Percentiles rank a stretch among this genome's conserved stretches.
phyloP scores from a whole-genome alignment of 495 filamentous ascomycete species.

The Aspergillus indologenus region DNA sequence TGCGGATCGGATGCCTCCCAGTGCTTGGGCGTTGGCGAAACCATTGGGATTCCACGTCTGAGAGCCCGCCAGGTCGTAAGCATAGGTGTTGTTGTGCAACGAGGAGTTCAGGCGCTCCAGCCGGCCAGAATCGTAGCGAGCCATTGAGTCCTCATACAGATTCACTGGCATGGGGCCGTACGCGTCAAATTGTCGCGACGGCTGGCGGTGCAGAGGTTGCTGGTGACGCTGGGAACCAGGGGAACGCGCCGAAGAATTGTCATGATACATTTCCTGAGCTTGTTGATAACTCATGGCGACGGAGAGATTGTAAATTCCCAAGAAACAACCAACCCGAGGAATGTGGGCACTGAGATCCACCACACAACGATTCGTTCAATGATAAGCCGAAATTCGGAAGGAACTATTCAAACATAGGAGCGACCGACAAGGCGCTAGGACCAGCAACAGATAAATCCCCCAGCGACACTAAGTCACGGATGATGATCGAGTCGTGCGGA shows the following conservation, averaged over 20 bases:
- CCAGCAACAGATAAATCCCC: constrained; percentile 8
- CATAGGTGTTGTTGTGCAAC: constrained; percentile 50
- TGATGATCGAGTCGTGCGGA: not conserved
- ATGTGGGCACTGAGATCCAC: constrained; percentile 45
- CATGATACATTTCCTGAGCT: constrained; percentile 61
- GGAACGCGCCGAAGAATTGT: constrained; percentile 55
- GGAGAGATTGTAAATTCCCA: constrained; percentile 26
- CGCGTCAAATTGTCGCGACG: constrained; percentile 66
- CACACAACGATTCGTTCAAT: constrained; percentile 40
- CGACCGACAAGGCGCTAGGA: constrained; percentile 23
- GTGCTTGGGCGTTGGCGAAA: constrained; percentile 49
- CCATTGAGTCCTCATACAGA: constrained; percentile 62
- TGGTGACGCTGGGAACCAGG: constrained; percentile 61
- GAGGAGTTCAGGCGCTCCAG: constrained; percentile 59
- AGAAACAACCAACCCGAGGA: constrained; percentile 32
- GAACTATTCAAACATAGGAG: constrained; percentile 38
- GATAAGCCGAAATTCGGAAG: constrained; percentile 21
- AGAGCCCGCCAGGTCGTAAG: constrained; percentile 60
- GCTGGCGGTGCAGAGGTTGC: constrained; percentile 63
- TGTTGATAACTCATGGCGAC: constrained; percentile 56
- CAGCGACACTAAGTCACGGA: not conserved
- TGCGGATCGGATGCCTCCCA: constrained; percentile 52
- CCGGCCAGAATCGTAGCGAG: constrained; percentile 57
- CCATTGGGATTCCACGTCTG: constrained; percentile 65
- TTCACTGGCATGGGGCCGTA: constrained; percentile 60